phyloP scores from a whole-genome alignment of 371 early-diverging fungal genomes.

The Mycotypha africana region DNA sequence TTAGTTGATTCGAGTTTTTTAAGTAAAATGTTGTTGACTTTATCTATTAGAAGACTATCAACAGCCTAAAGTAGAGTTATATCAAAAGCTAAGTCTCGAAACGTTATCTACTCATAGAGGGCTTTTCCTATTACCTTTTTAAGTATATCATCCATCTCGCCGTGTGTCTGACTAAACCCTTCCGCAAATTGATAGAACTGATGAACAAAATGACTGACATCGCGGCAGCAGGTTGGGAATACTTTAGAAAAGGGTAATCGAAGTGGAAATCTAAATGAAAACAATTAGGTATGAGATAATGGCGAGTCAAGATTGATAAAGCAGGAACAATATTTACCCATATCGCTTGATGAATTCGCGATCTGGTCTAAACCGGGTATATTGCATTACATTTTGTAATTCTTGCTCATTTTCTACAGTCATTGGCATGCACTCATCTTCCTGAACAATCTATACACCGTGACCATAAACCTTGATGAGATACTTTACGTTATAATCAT shows the following conservation, averaged over 20 bases:
- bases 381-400: conserved; percentile 48
- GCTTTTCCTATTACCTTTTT: conserved; percentile 51
- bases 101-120: neutral
- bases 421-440: conserved; percentile 86
- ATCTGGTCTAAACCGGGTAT: conserved; percentile 47
- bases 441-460: conserved; percentile 61
- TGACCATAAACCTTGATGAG: no score
- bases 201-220: conserved; percentile 66
- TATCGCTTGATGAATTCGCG: conserved; percentile 35
- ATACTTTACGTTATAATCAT: no score
- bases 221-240: conserved; percentile 68
- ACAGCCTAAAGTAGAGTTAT: conserved; percentile 55
- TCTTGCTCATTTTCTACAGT: conserved; percentile 65
- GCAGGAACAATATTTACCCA: conserved; percentile 37
- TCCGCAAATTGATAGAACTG: conserved; percentile 85
- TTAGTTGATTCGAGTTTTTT: conserved; percentile 63
- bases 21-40: conserved; percentile 66
- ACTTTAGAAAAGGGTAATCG: conserved; percentile 81
- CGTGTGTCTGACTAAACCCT: conserved; percentile 77
- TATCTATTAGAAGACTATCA: conserved; percentile 71
- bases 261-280: conserved; percentile 76
- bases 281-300: no score
- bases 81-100: neutral
- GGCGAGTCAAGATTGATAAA: no score
- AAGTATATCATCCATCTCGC: conserved; percentile 84